Base-by-base conservation (phyloP, 257 asterid species). In the Euphrasia confusa region DNA sequence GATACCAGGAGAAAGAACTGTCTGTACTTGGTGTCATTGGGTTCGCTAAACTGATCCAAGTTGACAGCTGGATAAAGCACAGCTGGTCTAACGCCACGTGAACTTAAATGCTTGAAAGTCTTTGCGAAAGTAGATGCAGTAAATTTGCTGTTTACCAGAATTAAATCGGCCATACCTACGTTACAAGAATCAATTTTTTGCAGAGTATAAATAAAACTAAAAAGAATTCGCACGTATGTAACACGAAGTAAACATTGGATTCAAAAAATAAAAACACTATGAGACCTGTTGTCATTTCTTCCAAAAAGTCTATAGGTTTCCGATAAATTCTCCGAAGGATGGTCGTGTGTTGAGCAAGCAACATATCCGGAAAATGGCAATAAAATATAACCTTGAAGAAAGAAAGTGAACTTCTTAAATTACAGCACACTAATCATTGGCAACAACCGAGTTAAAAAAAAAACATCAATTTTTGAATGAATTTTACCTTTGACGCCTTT, bases 21-120 rank as follows among this genome's bases (percentile, higher is more conserved):
- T 69, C 24, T 26, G 35, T 83, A 91, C 98, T 78, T 88, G 35
- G 76, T 81, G 67, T 78, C 63, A 76, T 64, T 60, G 61, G 89
- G 85, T 67, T 81, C 78, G 15, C 68, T 79, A 61, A 92, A 92
- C 84, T 87, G 96, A 76, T 87, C 84, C 69, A 87, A 78, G 52
- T 85, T 89, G 56, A 92, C 99, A 26, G 99, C 94, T 49, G 99
- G 99, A 72, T 92, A 92, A 50, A 93, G 95, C 60, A 93, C 96
- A 59, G 91, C 91, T 14, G 99, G 99, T 75, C 78, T 83, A 63
- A 80, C 64, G 65, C 96, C 95, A 52, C 81, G 76, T 15, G 83
- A 76, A 71, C 66, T 73, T 50, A 93, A 86, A 65, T 52, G 72
- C 83, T 83, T 82, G 86, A 93, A 93, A 54, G 99, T 93, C 77